Conservation (phyloP, 805 yeast species). For the Kluyveromyces aestuarii region DNA sequence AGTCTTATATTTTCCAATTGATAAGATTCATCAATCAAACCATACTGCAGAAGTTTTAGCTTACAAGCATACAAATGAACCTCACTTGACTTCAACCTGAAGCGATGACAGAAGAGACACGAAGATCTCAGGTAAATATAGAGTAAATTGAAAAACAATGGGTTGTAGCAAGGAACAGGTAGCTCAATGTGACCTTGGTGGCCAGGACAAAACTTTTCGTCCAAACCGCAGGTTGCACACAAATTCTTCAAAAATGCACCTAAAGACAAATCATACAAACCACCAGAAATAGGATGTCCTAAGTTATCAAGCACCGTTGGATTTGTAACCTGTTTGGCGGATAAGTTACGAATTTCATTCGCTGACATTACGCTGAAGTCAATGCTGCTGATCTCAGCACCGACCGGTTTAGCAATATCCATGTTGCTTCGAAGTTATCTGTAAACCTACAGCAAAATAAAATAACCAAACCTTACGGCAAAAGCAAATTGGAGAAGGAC, state of each 20-base stretch:
- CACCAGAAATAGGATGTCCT: constrained; percentile 93
- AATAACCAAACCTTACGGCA: too few species aligned
- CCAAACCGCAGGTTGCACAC: constrained; percentile 93
- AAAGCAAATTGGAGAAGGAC: neutral
- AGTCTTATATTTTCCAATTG: constrained; percentile 56
- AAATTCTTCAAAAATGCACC: constrained; percentile 88
- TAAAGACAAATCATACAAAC: constrained; percentile 86
- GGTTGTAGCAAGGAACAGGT: constrained; percentile 93
- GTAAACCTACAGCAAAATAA: neutral
- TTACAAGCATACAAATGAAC: constrained; percentile 71
- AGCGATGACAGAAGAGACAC: constrained; percentile 86
- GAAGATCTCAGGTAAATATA: constrained; percentile 74
- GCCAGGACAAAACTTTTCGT: constrained; percentile 92
- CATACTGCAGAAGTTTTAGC: constrained; percentile 76
- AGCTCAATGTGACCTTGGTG: constrained; percentile 97
- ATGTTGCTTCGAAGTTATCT: constrained; percentile 29
- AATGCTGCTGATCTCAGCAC: constrained; percentile 85
- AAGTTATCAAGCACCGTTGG: constrained; percentile 93
- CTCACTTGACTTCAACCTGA: constrained; percentile 61
- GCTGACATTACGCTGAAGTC: constrained; percentile 82
- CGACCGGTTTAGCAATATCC: constrained; percentile 97
- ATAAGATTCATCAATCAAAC: constrained; percentile 69
- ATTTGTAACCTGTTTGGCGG: constrained; percentile 92
- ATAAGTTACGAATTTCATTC: constrained; percentile 72
- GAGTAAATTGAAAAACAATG: constrained; percentile 86